phyloP scores from a whole-genome alignment of 1,284 basidiomycete genomes.

The Trichosporon inkin region DNA sequence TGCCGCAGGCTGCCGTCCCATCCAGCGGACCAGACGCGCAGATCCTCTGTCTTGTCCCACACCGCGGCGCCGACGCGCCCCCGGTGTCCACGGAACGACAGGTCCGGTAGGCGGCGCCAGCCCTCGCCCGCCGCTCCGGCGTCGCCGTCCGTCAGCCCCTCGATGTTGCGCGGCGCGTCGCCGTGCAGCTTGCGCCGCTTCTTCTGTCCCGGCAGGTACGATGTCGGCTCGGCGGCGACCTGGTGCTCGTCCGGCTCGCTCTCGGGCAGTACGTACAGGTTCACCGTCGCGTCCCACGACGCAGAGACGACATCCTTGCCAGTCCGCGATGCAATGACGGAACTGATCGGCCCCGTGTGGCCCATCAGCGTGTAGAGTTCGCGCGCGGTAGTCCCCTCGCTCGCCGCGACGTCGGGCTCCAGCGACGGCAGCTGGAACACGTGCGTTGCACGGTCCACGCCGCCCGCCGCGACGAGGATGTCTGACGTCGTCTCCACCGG shows the following conservation, averaged over 20 bases:
- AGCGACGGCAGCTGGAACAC: slow-evolving; percentile 58
- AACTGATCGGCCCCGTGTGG: slow-evolving; percentile 69
- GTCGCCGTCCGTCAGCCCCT: slow-evolving; percentile 42
- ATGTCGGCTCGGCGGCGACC: slow-evolving; percentile 44
- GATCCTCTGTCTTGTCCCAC: slow-evolving; percentile 41
- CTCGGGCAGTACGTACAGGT: slow-evolving; percentile 57
- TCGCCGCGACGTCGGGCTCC: slow-evolving; percentile 37
- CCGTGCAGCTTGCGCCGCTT: slow-evolving; percentile 58
- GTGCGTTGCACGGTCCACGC: slow-evolving; percentile 74
- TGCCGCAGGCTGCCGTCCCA: slow-evolving; percentile 54
- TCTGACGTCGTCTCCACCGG: slow-evolving; percentile 45
- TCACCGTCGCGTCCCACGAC: slow-evolving; percentile 74
- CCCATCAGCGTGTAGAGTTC: slow-evolving; percentile 59
- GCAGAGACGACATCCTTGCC: slow-evolving; percentile 65
- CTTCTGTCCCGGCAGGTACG: slow-evolving; percentile 51
- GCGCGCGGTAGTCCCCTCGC: slow-evolving; percentile 54
- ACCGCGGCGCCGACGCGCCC: slow-evolving; percentile 44
- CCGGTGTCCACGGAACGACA: slow-evolving; percentile 44
- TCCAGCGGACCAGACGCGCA: slow-evolving; percentile 47
- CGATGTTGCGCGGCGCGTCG: slow-evolving; percentile 52
- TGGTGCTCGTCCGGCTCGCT: slow-evolving; percentile 44
- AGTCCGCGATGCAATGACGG: slow-evolving; percentile 57
- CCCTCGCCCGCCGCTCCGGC: slow-evolving; percentile 36
- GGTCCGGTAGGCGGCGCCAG: slow-evolving; percentile 46
- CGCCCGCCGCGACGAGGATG: slow-evolving; percentile 63